Evolutionary conservation across 2,329 filamentous ascomycete genomes (phyloP), one percentile per base, ranked within the genome.

Genomic region (Knufia petricola): DNA sequence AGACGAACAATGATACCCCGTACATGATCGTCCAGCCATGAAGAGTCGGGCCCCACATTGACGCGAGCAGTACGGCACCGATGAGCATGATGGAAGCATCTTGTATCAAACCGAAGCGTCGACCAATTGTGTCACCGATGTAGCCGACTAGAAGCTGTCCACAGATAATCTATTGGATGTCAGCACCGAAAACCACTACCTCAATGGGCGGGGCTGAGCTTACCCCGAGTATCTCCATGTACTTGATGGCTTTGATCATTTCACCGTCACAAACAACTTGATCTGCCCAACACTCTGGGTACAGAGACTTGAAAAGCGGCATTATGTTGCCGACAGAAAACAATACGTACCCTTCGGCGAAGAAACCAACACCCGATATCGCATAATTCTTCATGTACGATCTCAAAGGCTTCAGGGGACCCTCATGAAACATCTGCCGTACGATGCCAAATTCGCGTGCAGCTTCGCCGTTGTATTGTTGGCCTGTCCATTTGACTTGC

Each of bases 321-420:
- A 38, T 38, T 17, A 38, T 38, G 34, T 38, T 38, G 34, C 34
- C 34, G n/a, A 38, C 34, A 4, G 34, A 38, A n/a, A 38, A 38
- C 34, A 38, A n/a, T 6, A 38, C 34, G 34, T 38, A 38, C n/a
- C 34, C 34, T 38, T 38, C 34, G n/a, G 19, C 34, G 13, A 38
- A 38, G 34, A 38, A 38, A 17, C 34, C 34, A 38, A 21, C 13
- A 38, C 34, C 34, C 19, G 34, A 21, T 38, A 38, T 8, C 19
- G 34, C 34, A n/a, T 38, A 38, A n/a, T 17, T 38, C n/a, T 21
- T 17, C n/a, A 17, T 17, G 34, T 38, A 38, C n/a, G n/a, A 6
- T 21, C 4, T 38, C 34, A 38, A 21, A 17, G 34, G 34, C 34
- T 21, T 38, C n/a, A 38, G 34, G 6, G 19, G n/a, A 8, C 13